Evolutionary conservation across 2,329 filamentous ascomycete species (phyloP), one percentile per base, ranked within the genome.

Genomic region (Fusarium sp.): DNA sequence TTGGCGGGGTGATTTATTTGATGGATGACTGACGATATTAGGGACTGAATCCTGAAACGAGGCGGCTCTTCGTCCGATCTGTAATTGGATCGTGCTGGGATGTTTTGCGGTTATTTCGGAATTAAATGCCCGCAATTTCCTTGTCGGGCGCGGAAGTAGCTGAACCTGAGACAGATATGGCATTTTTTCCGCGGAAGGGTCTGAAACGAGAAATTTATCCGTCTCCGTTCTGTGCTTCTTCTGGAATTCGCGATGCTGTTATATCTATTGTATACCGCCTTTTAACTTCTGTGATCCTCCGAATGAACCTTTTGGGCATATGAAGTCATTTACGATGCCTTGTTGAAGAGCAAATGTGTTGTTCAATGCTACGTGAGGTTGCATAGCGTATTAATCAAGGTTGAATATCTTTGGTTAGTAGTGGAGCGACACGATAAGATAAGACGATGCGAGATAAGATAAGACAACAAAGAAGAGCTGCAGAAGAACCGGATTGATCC

Each of bases 201-300:
- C n/a, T 69, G 65, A 69, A 69, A 69, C 65, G 56, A 18, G 16
- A 4, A 15, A 69, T 50, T 68, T 68, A 50, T 68, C 65, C 65
- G 65, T 33, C 64, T 52, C 51, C 34, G 31, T 8, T 7, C 42
- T 45, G 11, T n/a, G 28, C 42, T 45, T 31, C 11, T 31, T 45
- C 30, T 18, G 7, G 26, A 31, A 13, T 12, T 30, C 4, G 4
- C 8, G 16, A 45, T 12, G 6, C 11, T 44, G 18, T 31, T 31
- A 6, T 45, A 18, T 4, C n/a, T 31, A 11, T 9, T 6, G 3
- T 31, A 8, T 45, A 31, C 42, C n/a, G 42, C 42, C 30, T 31
- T 45, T 31, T 18, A 28, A 45, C 30, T 11, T 18, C 8, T 31
- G 8, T n/a, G 4, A 3, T 4, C n/a, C 3, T 45, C 28, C 16